A percentile compares a stretch with the other conserved stretches of the same genome.
These are phyloP conservation scores for Monosporascus sp. DNA, from an alignment of 2,329 filamentous ascomycete genomes.

Conservation along the genomic window DNA sequence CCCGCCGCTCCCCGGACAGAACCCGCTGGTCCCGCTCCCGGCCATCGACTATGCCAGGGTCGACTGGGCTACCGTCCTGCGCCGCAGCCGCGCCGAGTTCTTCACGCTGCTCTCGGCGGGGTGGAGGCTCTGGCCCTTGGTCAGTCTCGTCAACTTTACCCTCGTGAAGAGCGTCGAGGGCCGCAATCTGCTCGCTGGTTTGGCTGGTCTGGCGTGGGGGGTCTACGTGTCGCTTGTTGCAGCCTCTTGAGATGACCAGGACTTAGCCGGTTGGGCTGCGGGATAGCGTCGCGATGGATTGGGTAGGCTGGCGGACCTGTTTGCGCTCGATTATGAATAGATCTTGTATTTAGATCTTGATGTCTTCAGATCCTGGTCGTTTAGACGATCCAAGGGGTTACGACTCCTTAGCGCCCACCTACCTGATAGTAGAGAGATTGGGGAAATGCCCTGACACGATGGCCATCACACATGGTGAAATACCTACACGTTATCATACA, in stretches of 20 bases:
- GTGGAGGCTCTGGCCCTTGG: slow-evolving; percentile 66
- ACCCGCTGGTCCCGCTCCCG: slow-evolving; percentile 26
- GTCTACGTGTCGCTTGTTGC: slow-evolving; percentile 67
- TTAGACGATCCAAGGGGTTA: no score
- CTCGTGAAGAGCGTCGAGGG: slow-evolving; percentile 65
- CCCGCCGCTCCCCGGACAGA: slow-evolving; percentile 26
- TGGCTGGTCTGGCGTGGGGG: slow-evolving; percentile 70
- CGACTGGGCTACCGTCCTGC: slow-evolving; percentile 39
- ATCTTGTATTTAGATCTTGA: no score
- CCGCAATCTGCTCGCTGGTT: slow-evolving; percentile 64
- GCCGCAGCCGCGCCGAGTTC: slow-evolving; percentile 50
- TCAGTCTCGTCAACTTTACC: slow-evolving; percentile 66
- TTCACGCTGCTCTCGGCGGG: slow-evolving; percentile 62
- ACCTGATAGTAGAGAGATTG: no score
- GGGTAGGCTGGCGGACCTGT: no score
- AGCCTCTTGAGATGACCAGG: slow-evolving; percentile 16
- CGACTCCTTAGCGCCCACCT: no score
- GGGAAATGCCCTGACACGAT: no score
- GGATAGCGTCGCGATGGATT: not conserved
- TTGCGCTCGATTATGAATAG: no score
- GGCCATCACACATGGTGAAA: no score
- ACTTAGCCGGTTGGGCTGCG: not conserved
- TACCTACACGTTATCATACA: no score
- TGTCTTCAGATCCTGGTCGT: no score
- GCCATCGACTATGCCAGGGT: slow-evolving; percentile 42